Evolutionary conservation across 805 yeast species (phyloP).

Genomic region (Hyphopichia homilentoma): DNA sequence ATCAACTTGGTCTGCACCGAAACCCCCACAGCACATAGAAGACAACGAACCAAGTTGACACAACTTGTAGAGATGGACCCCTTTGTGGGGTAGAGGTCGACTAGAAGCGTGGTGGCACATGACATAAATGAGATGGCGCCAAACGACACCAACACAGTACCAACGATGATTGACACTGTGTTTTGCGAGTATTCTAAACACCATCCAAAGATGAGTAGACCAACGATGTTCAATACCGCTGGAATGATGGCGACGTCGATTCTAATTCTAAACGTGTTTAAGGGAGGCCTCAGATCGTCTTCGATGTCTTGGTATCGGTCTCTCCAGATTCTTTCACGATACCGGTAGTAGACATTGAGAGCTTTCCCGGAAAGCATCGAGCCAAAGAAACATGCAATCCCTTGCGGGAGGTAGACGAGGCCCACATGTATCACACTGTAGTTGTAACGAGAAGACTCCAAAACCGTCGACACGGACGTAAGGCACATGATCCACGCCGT

Average conservation of each 20-base stretch:
- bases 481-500: constrained; percentile 68
- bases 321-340: constrained; percentile 17
- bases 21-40: constrained; percentile 64
- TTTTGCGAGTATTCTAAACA: constrained; percentile 47
- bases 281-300: constrained; percentile 31
- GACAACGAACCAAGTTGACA: constrained; percentile 69
- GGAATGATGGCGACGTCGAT: constrained; percentile 33
- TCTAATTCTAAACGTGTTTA: constrained; percentile 56
- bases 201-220: constrained; percentile 62
- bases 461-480: constrained; percentile 58
- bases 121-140: constrained; percentile 58
- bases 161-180: constrained; percentile 54
- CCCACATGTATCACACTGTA: constrained; percentile 60
- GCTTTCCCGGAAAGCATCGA: constrained; percentile 56
- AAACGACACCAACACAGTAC: constrained; percentile 54
- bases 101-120: constrained; percentile 59
- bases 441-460: constrained; percentile 45
- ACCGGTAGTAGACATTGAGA: constrained; percentile 49
- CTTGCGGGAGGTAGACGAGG: constrained; percentile 69
- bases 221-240: constrained; percentile 35
- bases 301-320: constrained; percentile 18
- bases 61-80: constrained; percentile 75
- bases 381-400: constrained; percentile 61
- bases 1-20: constrained; percentile 67
- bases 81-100: constrained; percentile 70